These are phyloP conservation scores for Fusarium sp. DNA, from an alignment of 2,329 filamentous ascomycete genomes.

Conservation along the genomic window DNA sequence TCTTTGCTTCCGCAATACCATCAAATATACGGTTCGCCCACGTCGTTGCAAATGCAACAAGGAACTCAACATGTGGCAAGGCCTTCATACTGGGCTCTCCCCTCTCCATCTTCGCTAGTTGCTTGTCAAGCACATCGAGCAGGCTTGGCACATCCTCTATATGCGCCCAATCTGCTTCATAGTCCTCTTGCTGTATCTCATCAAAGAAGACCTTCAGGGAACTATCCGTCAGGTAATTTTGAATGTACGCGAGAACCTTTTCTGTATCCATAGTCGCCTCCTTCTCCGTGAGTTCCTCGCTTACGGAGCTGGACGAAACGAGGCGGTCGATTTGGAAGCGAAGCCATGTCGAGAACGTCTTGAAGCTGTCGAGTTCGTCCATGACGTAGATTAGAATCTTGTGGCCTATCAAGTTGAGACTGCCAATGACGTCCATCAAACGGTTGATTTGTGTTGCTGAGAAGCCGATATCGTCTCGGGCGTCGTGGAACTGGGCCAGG, in stretches of 20 bases:
- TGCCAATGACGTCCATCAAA: constrained; percentile 77
- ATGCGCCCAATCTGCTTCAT: constrained; percentile 58
- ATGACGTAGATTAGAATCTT: constrained; percentile 77
- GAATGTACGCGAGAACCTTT: constrained; percentile 82
- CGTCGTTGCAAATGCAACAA: constrained; percentile 68
- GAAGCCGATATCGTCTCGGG: constrained; percentile 74
- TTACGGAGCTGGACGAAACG: constrained; percentile 68
- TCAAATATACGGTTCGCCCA: constrained; percentile 73
- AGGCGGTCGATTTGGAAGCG: constrained; percentile 84
- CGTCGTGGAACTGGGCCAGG: constrained; percentile 82
- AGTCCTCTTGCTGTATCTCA: constrained; percentile 62
- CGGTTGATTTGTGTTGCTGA: constrained; percentile 71
- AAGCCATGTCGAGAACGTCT: constrained; percentile 85
- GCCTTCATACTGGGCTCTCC: constrained; percentile 61
- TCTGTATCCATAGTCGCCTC: constrained; percentile 80
- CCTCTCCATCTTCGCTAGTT: constrained; percentile 59
- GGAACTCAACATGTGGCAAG: constrained; percentile 71
- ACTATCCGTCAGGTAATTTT: constrained; percentile 74
- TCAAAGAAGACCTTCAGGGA: constrained; percentile 72
- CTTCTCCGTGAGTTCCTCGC: constrained; percentile 80
- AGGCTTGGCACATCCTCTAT: constrained; percentile 59
- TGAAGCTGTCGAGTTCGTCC: constrained; percentile 82
- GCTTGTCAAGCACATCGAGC: constrained; percentile 61
- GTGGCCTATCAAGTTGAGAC: constrained; percentile 80
- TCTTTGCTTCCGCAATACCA: constrained; percentile 76